Evolutionary conservation across 495 filamentous ascomycete species (phyloP), one percentile per base, ranked within the genome.

Genomic region (Annulohypoxylon moriforme): DNA sequence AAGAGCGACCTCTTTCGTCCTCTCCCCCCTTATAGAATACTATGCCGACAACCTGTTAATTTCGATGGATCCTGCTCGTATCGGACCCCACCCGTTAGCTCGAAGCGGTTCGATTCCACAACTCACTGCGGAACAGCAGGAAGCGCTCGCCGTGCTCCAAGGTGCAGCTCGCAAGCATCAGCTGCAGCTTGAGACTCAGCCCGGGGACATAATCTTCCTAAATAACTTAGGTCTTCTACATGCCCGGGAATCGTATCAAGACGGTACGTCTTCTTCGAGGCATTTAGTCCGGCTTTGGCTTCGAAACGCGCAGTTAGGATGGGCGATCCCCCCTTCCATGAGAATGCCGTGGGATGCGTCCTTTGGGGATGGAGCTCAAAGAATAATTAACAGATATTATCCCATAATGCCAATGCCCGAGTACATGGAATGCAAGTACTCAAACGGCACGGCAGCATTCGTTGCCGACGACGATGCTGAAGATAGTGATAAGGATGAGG

Each of bases 161-260:
- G 50, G 60, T 7, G 64, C 78, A 4, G 83, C 83, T 0, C 60
- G 68, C 10, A 78, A 75, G 44, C 65, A 82, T 40, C 78, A 78
- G 4, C 47, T 81, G 5, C 69, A 29, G 18, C 72, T 92, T 4
- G 77, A 86, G 24, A 83, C 87, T 24, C 79, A 83, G 55, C 78
- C 80, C 6, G 90, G 89, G 0, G 89, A 92, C 74, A 80, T 92
- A 14, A 76, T 88, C 40, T 88, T 89, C 66, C 80, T 90, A 67
- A 90, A 92, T 71, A 92, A 92, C 62, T 79, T 89, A 25, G 80
- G 80, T 4, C 73, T 89, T 6, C 82, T 91, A 56, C 90, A 92
- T 76, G 86, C 81, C 16, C 81, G 87, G 1, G 82, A 85, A 34
- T 68, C 79, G 2, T 89, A 87, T 67, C 53, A 75, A 33, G 85